phyloP scores from a whole-genome alignment of 768 basidiomycete genomes.

The Russula emetica region DNA sequence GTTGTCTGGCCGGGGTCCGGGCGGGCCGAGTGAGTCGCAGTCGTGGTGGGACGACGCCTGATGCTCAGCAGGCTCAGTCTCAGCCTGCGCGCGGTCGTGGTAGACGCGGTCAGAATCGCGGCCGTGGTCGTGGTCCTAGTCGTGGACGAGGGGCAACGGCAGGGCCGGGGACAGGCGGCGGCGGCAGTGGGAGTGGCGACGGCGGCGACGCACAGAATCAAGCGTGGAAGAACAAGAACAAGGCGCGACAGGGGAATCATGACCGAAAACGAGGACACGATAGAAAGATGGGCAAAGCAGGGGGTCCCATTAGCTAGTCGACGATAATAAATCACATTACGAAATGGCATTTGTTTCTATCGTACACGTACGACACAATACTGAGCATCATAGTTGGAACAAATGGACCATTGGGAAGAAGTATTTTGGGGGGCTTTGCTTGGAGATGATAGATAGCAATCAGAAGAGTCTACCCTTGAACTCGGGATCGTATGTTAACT shows the following conservation, averaged over 20 bases:
- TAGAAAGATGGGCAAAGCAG: constrained; percentile 76
- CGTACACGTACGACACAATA: background rate
- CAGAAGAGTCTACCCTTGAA: constrained; percentile 50
- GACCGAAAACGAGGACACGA: constrained; percentile 82
- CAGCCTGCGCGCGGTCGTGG: constrained; percentile 22
- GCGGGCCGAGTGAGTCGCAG: constrained; percentile 9
- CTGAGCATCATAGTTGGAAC: background rate
- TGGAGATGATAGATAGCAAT: background rate
- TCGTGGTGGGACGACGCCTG: constrained; percentile 13
- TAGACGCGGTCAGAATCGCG: constrained; percentile 18
- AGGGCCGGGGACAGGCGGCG: constrained; percentile 28
- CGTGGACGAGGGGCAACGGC: constrained; percentile 31
- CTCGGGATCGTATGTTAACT: constrained; percentile 55
- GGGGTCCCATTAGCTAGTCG: constrained; percentile 32
- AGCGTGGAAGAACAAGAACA: constrained; percentile 73
- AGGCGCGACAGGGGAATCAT: constrained; percentile 67
- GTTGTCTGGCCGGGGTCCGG: background rate
- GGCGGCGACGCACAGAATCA: constrained; percentile 47
- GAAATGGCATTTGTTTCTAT: background rate
- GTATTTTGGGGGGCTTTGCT: background rate
- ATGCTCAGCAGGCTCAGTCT: background rate
- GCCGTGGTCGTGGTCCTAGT: constrained; percentile 31
- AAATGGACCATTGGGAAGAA: background rate
- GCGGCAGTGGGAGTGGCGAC: constrained; percentile 36
- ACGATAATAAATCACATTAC: background rate